These are phyloP conservation scores for Pleurotus salmoneostramineus DNA, from an alignment of 768 basidiomycete species.

Conservation along the genomic window DNA sequence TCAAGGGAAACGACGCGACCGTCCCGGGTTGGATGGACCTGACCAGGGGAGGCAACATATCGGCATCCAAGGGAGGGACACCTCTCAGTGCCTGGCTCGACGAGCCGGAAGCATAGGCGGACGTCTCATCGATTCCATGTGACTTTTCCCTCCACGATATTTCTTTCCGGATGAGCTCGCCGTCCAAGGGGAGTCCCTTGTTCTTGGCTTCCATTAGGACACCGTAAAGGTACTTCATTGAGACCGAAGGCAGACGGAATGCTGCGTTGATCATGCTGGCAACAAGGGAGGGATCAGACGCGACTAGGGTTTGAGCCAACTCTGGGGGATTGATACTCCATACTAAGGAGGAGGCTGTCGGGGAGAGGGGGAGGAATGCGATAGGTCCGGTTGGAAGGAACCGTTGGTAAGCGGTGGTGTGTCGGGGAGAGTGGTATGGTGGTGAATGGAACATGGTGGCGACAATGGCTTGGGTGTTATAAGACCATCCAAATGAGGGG, in stretches of 20 bases:
- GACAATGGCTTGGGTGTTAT: slow-evolving; percentile 86
- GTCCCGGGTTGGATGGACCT: slow-evolving; percentile 65
- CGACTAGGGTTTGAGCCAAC: slow-evolving; percentile 69
- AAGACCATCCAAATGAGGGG: slow-evolving; percentile 86
- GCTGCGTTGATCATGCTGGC: slow-evolving; percentile 83
- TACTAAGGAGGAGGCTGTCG: slow-evolving; percentile 80
- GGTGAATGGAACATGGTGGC: slow-evolving; percentile 79
- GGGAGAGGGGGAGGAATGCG: slow-evolving; percentile 87
- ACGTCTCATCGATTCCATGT: slow-evolving; percentile 60
- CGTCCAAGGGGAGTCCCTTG: slow-evolving; percentile 40
- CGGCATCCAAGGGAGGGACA: slow-evolving; percentile 58
- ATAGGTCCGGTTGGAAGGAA: slow-evolving; percentile 95
- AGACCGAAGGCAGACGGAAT: slow-evolving; percentile 77
- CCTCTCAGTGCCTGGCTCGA: slow-evolving; percentile 31
- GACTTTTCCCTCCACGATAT: slow-evolving; percentile 71
- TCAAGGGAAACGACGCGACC: slow-evolving; percentile 86
- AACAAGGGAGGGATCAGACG: slow-evolving; percentile 57
- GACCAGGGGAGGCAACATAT: slow-evolving; percentile 72
- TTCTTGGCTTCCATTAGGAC: slow-evolving; percentile 54
- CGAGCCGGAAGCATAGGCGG: slow-evolving; percentile 54
- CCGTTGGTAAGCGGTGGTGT: slow-evolving; percentile 86
- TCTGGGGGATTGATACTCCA: slow-evolving; percentile 82
- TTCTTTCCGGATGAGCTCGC: slow-evolving; percentile 51
- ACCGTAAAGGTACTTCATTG: slow-evolving; percentile 62
- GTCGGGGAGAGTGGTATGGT: slow-evolving; percentile 54